A percentile compares a stretch with the other conserved stretches of the same genome.
phyloP scores from a whole-genome alignment of 768 basidiomycete species.

The Rhizopogon sp. region DNA sequence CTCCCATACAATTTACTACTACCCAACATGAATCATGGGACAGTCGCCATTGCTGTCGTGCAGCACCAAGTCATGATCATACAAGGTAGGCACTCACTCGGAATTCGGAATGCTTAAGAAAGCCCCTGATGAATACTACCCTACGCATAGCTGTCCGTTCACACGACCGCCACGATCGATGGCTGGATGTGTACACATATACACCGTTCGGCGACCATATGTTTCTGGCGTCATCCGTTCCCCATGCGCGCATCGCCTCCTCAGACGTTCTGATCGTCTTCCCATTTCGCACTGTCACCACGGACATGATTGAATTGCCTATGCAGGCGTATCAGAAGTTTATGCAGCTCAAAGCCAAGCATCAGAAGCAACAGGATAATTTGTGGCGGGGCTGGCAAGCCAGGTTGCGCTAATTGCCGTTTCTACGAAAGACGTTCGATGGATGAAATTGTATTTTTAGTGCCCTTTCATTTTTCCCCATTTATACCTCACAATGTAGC shows the following conservation, averaged over 20 bases:
- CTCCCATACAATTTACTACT: slow-evolving; percentile 1
- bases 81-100: slow-evolving; percentile 41
- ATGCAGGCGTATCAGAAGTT: slow-evolving; percentile 55
- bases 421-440: neutral
- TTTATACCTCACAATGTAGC: slow-evolving; percentile 1
- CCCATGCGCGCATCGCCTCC: slow-evolving; percentile 57
- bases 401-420: slow-evolving; percentile 13
- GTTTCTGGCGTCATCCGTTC: slow-evolving; percentile 57
- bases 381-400: slow-evolving; percentile 50
- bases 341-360: slow-evolving; percentile 44
- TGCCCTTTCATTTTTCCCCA: neutral
- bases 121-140: slow-evolving; percentile 4
- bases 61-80: slow-evolving; percentile 65
- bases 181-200: slow-evolving; percentile 63
- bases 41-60: slow-evolving; percentile 64
- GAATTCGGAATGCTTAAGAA: neutral
- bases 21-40: slow-evolving; percentile 45
- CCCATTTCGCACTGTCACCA: slow-evolving; percentile 31
- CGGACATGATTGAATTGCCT: slow-evolving; percentile 64
- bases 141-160: slow-evolving; percentile 44
- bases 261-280: slow-evolving; percentile 59
- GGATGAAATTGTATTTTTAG: slow-evolving; percentile 1
- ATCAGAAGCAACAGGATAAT: slow-evolving; percentile 52
- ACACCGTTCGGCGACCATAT: slow-evolving; percentile 59
- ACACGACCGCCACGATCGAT: slow-evolving; percentile 50